Conservation (phyloP, 1,284 basidiomycete genomes). For the Mycena citricolor region DNA sequence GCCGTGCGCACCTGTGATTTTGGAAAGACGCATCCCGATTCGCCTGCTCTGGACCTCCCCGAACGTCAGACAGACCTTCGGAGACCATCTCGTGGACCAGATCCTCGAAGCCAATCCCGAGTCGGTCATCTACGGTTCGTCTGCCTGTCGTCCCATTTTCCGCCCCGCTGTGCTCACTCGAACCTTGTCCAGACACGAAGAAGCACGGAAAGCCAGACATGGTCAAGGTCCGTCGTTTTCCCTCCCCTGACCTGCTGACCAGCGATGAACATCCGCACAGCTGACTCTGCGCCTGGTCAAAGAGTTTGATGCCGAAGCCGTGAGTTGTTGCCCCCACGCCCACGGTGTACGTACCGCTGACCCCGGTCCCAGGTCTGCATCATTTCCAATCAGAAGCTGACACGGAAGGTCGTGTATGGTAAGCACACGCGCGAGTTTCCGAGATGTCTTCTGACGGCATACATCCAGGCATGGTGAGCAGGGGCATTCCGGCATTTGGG, state of each 20-base stretch:
- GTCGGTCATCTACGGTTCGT: conserved; percentile 56
- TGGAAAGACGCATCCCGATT: conserved; percentile 51
- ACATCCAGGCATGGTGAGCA: conserved; percentile 13
- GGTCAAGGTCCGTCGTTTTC: conserved; percentile 59
- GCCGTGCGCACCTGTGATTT: conserved; percentile 54
- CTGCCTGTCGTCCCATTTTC: background rate
- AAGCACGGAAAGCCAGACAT: conserved; percentile 61
- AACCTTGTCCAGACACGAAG: conserved; percentile 45
- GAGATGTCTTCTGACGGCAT: conserved; percentile 20
- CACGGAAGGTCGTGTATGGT: conserved; percentile 60
- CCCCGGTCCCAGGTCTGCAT: too few relatives aligned
- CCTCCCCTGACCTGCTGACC: conserved; percentile 26
- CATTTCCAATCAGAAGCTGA: conserved; percentile 61
- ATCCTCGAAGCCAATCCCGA: conserved; percentile 52
- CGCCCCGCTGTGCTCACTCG: conserved; percentile 5
- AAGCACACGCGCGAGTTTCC: conserved; percentile 60
- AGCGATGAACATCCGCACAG: too few relatives aligned
- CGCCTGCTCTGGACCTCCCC: conserved; percentile 60
- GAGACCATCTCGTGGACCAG: conserved; percentile 55
- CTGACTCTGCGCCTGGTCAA: conserved; percentile 42
- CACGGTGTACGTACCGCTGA: too few relatives aligned
- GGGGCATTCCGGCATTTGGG: conserved; percentile 18
- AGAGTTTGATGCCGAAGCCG: conserved; percentile 63
- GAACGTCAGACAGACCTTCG: conserved; percentile 59
- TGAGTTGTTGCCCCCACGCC: too few relatives aligned